These are phyloP conservation scores for Vitellaria paradoxa DNA, from an alignment of 179 eudicot species.

Conservation along the genomic window DNA sequence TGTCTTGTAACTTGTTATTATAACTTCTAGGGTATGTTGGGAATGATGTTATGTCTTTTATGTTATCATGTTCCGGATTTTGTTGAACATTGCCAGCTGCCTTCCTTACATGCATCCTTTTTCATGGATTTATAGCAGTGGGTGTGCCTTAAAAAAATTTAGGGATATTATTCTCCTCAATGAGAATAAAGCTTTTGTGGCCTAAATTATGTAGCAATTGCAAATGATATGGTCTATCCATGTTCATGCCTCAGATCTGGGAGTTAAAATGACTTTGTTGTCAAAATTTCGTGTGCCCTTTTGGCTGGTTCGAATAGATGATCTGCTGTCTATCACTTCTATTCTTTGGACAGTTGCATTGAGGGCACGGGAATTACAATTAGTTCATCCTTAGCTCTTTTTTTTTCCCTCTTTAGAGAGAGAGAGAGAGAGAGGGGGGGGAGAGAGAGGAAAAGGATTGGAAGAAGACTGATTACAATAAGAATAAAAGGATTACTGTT, in stretches of 20 bases:
- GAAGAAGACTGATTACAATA: too few relatives aligned
- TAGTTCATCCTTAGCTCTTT: too few relatives aligned
- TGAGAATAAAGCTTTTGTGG: background rate
- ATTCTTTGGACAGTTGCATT: too few relatives aligned
- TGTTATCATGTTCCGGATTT: background rate
- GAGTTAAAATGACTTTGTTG: background rate
- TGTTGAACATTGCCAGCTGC: background rate
- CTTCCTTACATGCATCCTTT: background rate
- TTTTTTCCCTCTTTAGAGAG: too few relatives aligned
- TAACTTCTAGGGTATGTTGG: background rate
- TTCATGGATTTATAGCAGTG: background rate
- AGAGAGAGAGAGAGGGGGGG: too few relatives aligned
- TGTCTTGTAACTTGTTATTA: conserved; percentile 1
- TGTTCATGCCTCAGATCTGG: background rate
- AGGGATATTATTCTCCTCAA: background rate
- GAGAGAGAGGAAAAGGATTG: too few relatives aligned
- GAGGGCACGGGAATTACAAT: too few relatives aligned
- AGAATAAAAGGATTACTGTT: too few relatives aligned
- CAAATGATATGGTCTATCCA: background rate
- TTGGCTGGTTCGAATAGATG: background rate
- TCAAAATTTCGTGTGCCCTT: too few relatives aligned
- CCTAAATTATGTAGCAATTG: background rate
- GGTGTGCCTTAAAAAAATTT: background rate
- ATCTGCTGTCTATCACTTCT: background rate
- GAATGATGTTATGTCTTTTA: background rate